A percentile compares a stretch with the other conserved stretches of the same genome.
phyloP scores from a whole-genome alignment of 2,329 filamentous ascomycete genomes.

The Phaeophleospora eucalypticola region DNA sequence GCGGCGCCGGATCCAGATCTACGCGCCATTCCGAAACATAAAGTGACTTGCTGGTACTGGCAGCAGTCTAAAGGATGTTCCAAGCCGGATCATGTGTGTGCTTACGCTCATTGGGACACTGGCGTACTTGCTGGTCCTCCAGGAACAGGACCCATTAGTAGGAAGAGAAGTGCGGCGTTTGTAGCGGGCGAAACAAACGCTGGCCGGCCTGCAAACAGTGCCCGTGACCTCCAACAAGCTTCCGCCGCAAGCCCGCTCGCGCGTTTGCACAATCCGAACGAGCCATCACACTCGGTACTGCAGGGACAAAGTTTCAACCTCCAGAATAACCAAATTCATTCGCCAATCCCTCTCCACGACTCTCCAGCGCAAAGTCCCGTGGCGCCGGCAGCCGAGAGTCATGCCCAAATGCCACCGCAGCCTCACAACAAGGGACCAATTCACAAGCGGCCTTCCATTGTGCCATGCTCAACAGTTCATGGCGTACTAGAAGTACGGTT shows the following conservation, averaged over 20 bases:
- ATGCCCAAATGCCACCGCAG: background rate
- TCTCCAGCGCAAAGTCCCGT: background rate
- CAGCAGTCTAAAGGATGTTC: constrained; percentile 5
- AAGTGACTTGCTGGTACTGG: constrained; percentile 6
- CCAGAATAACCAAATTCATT: too few species aligned
- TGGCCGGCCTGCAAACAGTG: background rate
- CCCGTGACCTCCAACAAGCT: too few species aligned
- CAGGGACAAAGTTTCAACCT: too few species aligned
- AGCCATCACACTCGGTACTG: too few species aligned
- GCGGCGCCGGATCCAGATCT: too few species aligned
- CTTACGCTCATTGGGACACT: constrained; percentile 24
- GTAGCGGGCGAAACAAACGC: too few species aligned
- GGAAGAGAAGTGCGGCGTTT: background rate
- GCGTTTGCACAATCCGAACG: background rate
- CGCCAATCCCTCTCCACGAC: background rate
- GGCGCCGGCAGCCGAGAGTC: background rate
- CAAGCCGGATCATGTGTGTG: constrained; percentile 15
- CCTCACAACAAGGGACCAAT: background rate
- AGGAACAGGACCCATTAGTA: constrained; percentile 4
- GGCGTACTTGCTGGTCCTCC: constrained; percentile 11
- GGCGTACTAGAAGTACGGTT: background rate
- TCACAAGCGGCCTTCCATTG: background rate
- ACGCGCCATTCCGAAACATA: background rate
- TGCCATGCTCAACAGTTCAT: background rate
- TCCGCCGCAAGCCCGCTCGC: too few species aligned